A percentile compares a stretch with the other conserved stretches of the same genome.
Conservation (phyloP, 2,329 filamentous ascomycete species). For the Clonostachys chloroleuca region DNA sequence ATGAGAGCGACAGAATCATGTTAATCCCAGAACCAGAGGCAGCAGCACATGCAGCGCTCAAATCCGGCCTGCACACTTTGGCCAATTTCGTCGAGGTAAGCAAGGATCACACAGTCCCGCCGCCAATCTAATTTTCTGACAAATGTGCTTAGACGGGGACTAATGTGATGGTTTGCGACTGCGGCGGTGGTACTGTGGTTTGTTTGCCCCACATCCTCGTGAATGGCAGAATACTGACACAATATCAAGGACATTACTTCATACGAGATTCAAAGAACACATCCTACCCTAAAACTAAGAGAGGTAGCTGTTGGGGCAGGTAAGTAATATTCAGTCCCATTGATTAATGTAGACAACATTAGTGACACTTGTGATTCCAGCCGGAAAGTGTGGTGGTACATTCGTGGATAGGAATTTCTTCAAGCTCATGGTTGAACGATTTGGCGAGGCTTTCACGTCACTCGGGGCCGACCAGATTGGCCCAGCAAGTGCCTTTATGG, state of each 20-base stretch:
- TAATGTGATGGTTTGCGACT: not conserved
- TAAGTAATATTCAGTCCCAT: not conserved
- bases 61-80: not conserved
- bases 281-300: not conserved
- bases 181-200: not conserved
- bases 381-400: constrained; percentile 7
- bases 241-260: not conserved
- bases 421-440: constrained; percentile 4
- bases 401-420: constrained; percentile 7
- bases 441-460: constrained; percentile 5
- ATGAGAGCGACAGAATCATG: not conserved
- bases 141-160: not conserved
- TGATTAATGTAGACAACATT: not conserved
- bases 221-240: not conserved
- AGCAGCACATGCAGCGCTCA: not conserved
- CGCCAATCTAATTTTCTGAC: too few relatives aligned
- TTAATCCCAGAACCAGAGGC: not conserved
- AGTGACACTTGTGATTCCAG: not conserved
- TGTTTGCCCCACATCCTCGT: not conserved
- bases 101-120: too few relatives aligned
- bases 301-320: not conserved
- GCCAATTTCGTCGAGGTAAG: not conserved
- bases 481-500: not conserved
- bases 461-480: constrained; percentile 2
- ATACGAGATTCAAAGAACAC: not conserved